Base-by-base conservation (phyloP, 257 asterid genomes). In the Ophiorrhiza pumila region DNA sequence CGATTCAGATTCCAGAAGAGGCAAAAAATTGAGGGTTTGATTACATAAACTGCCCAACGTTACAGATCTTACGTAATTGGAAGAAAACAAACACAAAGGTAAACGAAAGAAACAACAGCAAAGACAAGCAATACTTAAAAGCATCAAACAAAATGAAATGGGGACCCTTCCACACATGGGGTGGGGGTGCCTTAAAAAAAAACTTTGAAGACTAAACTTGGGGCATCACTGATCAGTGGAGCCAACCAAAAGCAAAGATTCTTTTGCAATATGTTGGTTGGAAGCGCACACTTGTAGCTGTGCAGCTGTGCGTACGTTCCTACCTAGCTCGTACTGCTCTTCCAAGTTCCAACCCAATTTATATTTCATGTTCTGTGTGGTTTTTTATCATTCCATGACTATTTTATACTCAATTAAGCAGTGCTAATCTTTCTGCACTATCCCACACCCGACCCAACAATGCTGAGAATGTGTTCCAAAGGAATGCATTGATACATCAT, bases 81-180 rank as follows among this genome's bases (percentile, higher is more conserved):
- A 47, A 78, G 55, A 52, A 84, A 45, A 69, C 72, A 62, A 72
- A 52, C 73, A 78, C 82, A 78, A 82, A 67, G 75, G 77, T 68
- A 71, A 74, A 68, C 64, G 74, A 81, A 84, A 79, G 84, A 82
- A 83, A 83, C 88, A 87, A 83, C 81, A 66, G 83, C 85, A 84
- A 83, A 84, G 87, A 88, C 90, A 87, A 80, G 75, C 75, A n/a
- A n/a, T n/a, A 74, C 73, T 77, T 52, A 69, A 62, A 53, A 78
- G 83, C 91, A 82, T 81, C 85, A 80, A 80, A 81, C 81, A 77
- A 78, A 80, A 75, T 74, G 68, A 37, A 82, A 79, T 81, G 92
- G 95, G 97, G 98, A 90, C 89, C 96, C 93, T 84, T 85, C 66
- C 37, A 91, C 97, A 93, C 98, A 93, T 93, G 97, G 97, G 86